These are phyloP conservation scores for Albophoma yamanashiensis DNA, from an alignment of 2,329 filamentous ascomycete species.

Conservation along the genomic window DNA sequence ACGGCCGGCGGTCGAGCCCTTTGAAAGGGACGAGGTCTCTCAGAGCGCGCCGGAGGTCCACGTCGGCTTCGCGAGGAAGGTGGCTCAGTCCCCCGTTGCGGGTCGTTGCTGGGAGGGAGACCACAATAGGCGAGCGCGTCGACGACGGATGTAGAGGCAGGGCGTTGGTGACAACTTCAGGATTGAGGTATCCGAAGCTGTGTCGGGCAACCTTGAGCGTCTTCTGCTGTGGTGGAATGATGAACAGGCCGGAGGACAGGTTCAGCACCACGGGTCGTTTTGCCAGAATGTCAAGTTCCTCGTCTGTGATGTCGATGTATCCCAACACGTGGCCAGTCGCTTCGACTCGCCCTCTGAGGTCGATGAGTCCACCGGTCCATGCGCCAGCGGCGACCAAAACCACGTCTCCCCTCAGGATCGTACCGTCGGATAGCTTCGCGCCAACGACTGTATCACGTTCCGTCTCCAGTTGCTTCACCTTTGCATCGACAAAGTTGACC, in stretches of 20 bases:
- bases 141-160: constrained; percentile 18
- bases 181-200: constrained; percentile 56
- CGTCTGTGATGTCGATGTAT: constrained; percentile 63
- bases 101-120: constrained; percentile 24
- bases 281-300: constrained; percentile 56
- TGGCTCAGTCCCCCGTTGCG: constrained; percentile 29
- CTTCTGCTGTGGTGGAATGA: constrained; percentile 54
- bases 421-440: constrained; percentile 25
- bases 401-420: constrained; percentile 49
- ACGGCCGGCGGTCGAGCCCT: constrained; percentile 46
- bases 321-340: constrained; percentile 75
- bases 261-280: constrained; percentile 65
- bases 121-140: constrained; percentile 17
- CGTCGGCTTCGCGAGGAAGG: constrained; percentile 50
- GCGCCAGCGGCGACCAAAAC: constrained; percentile 77
- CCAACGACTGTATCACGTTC: constrained; percentile 39
- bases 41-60: constrained; percentile 50
- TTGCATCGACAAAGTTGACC: constrained; percentile 43
- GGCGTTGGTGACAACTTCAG: constrained; percentile 23
- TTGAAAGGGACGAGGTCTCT: constrained; percentile 47
- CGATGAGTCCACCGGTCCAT: constrained; percentile 71
- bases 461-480: constrained; percentile 31
- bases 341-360: constrained; percentile 63
- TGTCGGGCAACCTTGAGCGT: constrained; percentile 63
- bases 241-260: constrained; percentile 60